A percentile compares a stretch with the other conserved stretches of the same genome.
phyloP scores from a whole-genome alignment of 1,139 yeast genomes.

The Kluyveromyces marxianus region DNA sequence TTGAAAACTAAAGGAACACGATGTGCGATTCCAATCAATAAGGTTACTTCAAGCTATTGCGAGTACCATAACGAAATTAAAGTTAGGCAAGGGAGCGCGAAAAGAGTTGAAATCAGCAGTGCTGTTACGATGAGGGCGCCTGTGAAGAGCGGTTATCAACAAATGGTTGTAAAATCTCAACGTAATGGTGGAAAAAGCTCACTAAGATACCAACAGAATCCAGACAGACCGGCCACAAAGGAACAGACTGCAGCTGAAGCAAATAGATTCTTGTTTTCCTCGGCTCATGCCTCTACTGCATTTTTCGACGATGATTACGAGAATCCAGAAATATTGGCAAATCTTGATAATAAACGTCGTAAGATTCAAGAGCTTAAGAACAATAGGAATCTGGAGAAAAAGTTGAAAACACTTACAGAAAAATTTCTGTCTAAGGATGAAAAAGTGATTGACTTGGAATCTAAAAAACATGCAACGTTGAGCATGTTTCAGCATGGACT shows the following conservation, averaged over 20 bases:
- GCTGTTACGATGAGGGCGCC: conserved; percentile 42
- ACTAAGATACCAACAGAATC: conserved; percentile 20
- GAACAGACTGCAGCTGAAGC: conserved; percentile 17
- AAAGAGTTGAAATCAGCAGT: conserved; percentile 71
- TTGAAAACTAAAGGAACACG: conserved; percentile 37
- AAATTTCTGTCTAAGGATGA: conserved; percentile 21
- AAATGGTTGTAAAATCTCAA: conserved; percentile 20
- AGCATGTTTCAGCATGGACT: conserved; percentile 36
- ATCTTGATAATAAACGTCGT: conserved; percentile 26
- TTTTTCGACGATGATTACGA: conserved; percentile 42
- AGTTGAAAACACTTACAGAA: conserved; percentile 11
- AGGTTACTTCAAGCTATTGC: conserved; percentile 48
- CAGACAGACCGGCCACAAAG: conserved; percentile 27
- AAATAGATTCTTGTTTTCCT: conserved; percentile 32
- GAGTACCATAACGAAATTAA: conserved; percentile 62
- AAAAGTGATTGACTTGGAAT: conserved; percentile 5
- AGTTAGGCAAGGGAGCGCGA: conserved; percentile 44
- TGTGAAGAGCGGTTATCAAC: conserved; percentile 35
- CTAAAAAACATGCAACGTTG: conserved; percentile 17
- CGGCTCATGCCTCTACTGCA: conserved; percentile 37
- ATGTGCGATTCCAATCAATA: conserved; percentile 59
- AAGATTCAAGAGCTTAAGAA: conserved; percentile 22
- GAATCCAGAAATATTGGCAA: conserved; percentile 40
- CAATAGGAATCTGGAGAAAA: conserved; percentile 9
- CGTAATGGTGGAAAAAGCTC: conserved; percentile 8